Base-by-base conservation (phyloP, 495 filamentous ascomycete species). In the Neurospora cerealis region DNA sequence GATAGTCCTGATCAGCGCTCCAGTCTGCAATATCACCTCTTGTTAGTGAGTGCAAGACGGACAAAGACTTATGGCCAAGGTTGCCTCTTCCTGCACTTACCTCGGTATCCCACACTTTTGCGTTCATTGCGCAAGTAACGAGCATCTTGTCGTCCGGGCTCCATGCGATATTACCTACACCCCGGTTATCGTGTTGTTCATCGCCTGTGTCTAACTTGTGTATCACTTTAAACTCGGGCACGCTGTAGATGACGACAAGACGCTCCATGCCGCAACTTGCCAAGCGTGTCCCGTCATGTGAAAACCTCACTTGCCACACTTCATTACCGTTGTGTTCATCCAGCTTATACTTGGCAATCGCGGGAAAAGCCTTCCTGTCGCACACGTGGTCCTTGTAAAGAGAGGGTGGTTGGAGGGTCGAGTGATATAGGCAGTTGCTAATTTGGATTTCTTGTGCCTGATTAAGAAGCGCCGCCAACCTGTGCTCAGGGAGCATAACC, bases 401-500 rank as follows among this genome's bases (percentile, higher is more conserved):
- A 2, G 95, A 97, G 0, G 94, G 94, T 4, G 93, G 84, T 2
- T 84, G 80, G n/a, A 89, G 85, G 5, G 89, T 92, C 73, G 95
- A 97, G 83, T 99, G 96, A 82, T 93, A 99, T 62, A 93, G 82
- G 77, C 96, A 99, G 46, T 88, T 86, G 69, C 89, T 87, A 62
- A 98, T 92, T 82, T 97, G 95, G 71, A 85, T 88, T 69, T 89
- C 84, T 78, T 98, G 97, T 37, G 96, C 89, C 72, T 95, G 88
- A 69, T 93, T 86, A 70, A 99, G 83, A n/a, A 99, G 82, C 36
- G 88, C 85, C 9, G 93, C 93, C n/a, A 99, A 85, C 15, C 96
- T 92, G 80, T 96, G 93, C 76, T 96, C 93, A 6, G 96, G 96
- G 70, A 99, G 93, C 96, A 99, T 98, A 34, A 97, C 92, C n/a